Conservation (phyloP, 1,139 yeast genomes). For the Pichia sp. region DNA sequence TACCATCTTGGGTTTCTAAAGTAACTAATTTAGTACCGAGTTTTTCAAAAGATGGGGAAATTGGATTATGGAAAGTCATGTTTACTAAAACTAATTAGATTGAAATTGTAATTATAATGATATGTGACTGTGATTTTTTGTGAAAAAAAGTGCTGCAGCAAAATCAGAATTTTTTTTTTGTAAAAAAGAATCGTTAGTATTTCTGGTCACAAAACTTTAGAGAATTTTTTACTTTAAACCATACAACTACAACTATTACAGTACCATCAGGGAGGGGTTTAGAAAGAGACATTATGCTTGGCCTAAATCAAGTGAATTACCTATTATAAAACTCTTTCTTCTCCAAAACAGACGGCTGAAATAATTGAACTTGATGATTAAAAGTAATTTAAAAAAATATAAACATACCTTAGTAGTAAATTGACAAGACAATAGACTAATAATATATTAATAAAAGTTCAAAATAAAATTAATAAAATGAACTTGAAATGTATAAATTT, state of each 20-base stretch:
- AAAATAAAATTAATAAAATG: not conserved
- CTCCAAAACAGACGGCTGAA: slow-evolving; percentile 11
- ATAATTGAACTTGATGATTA: slow-evolving; percentile 3
- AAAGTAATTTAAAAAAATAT: not conserved
- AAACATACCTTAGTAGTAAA: slow-evolving; percentile 7
- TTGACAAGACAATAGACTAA: not conserved
- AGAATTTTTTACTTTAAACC: not conserved
- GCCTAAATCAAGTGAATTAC: not conserved
- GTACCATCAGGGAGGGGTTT: not conserved
- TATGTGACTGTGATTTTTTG: not conserved
- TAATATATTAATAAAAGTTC: not conserved
- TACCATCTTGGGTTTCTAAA: slow-evolving; percentile 87
- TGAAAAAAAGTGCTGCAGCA: not conserved
- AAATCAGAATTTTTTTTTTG: not conserved
- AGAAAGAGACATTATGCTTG: not conserved
- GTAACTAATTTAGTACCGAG: slow-evolving; percentile 50
- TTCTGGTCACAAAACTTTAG: not conserved
- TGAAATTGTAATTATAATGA: not conserved
- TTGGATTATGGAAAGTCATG: slow-evolving; percentile 19
- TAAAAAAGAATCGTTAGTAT: not conserved
- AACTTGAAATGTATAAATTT: not conserved
- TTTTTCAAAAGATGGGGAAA: slow-evolving; percentile 18
- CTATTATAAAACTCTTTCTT: not conserved
- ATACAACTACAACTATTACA: not conserved
- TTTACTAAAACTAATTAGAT: not conserved